phyloP scores from a whole-genome alignment of 345 rosid species.

The Eucalyptus viminalis region DNA sequence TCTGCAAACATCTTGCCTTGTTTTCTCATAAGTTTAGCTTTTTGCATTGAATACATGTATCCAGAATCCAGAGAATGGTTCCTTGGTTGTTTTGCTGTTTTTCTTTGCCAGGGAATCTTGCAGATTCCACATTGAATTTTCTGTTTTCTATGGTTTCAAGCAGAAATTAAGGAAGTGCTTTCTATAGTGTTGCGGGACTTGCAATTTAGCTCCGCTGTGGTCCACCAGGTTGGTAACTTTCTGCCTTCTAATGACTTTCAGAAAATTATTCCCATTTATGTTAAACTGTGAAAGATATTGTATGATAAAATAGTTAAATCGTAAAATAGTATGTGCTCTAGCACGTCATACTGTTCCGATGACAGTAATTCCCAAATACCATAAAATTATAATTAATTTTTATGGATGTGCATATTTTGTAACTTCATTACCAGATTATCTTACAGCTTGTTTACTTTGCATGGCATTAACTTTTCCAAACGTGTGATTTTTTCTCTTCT shows the following conservation, averaged over 20 bases:
- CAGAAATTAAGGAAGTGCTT: conserved; percentile 86
- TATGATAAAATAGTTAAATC: not conserved
- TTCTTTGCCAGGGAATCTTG: not conserved
- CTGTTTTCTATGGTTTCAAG: conserved; percentile 1
- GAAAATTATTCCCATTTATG: not conserved
- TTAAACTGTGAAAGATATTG: not conserved
- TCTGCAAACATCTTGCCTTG: not conserved
- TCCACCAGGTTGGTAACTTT: conserved; percentile 60
- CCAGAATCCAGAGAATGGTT: not conserved
- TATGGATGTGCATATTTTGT: not conserved
- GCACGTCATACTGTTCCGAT: not conserved
- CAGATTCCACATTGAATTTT: not conserved
- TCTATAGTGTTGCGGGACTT: conserved; percentile 65
- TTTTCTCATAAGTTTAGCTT: not conserved
- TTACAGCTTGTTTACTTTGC: not conserved
- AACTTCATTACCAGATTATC: not conserved
- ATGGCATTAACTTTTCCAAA: not conserved
- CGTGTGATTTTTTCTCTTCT: not conserved
- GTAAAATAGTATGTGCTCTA: not conserved
- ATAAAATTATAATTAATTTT: not conserved
- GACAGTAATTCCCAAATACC: not conserved
- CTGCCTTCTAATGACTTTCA: not conserved
- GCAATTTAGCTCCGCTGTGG: conserved; percentile 71
- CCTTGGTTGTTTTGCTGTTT: not conserved
- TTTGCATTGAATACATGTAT: not conserved